phyloP scores from a whole-genome alignment of 768 basidiomycete species.

The Suillus plorans region DNA sequence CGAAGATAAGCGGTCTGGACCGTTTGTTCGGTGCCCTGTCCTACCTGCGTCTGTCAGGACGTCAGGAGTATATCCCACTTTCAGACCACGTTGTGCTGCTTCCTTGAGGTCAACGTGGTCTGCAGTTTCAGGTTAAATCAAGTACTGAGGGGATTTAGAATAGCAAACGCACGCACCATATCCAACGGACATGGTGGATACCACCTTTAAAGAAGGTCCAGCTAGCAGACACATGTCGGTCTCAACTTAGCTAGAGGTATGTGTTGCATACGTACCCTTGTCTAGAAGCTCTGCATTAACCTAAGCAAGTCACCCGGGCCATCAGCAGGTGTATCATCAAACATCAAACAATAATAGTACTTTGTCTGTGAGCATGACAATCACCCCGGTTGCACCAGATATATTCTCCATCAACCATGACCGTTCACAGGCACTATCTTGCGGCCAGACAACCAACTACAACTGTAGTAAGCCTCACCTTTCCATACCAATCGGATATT shows the following conservation, averaged over 20 bases:
- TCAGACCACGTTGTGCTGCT: conserved; percentile 59
- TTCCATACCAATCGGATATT: background rate
- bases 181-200: conserved; percentile 93
- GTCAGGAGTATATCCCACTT: conserved; percentile 90
- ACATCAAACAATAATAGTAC: conserved; percentile 34
- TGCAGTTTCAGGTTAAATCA: conserved; percentile 28
- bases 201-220: conserved; percentile 71
- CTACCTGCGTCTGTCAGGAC: conserved; percentile 89
- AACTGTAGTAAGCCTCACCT: background rate
- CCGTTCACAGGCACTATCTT: conserved; percentile 57
- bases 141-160: background rate
- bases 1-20: background rate
- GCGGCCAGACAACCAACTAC: conserved; percentile 50
- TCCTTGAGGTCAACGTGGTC: conserved; percentile 79
- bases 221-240: conserved; percentile 42
- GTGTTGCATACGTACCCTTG: conserved; percentile 31
- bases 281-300: conserved; percentile 63
- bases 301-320: conserved; percentile 34
- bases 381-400: conserved; percentile 58
- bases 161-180: conserved; percentile 51
- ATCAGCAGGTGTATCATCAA: background rate
- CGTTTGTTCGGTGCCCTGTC: conserved; percentile 3
- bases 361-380: conserved; percentile 72
- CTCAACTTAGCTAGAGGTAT: conserved; percentile 1
- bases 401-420: conserved; percentile 76